Evolutionary conservation across 345 rosid genomes (phyloP), one percentile per base, ranked within the genome.

Genomic region (Cardamine resedifolia): DNA sequence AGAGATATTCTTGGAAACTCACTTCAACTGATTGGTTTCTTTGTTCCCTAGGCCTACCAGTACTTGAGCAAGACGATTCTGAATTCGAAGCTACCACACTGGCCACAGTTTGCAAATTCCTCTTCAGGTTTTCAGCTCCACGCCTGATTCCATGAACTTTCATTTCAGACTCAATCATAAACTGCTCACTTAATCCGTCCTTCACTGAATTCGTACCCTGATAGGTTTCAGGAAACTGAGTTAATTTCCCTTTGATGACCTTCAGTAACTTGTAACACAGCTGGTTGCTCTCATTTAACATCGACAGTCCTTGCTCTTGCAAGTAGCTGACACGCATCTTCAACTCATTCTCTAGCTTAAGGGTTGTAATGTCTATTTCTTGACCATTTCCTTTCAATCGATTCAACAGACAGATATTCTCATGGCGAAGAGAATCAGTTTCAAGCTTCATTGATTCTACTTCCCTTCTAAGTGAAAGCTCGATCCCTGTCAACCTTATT

Each of bases 401-500:
- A 61, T 85, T 85, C 78, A 90, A 72, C 49, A 96, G 78, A 80
- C 56, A 76, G n/a, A 96, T 83, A 78, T 96, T 92, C 81, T 96
- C 99, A 50, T 80, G 86, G 63, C 94, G 86, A 75, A 96, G 98
- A 71, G 88, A 85, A 60, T 87, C 91, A 62, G 82, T 73, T 78
- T 96, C 98, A 28, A 81, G 74, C 68, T 81, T 88, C 61, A 15
- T 64, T 67, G 86, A 79, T 83, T 90, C 96, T 15, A 83, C 38
- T 78, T 90, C 96, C 80, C 75, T 87, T 81, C 98, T 87, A 62
- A 92, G 79, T 64, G 90, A 78, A 75, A 92, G 71, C 80, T 96
- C 98, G 19, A 87, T 70, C 64, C 96, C 93, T 30, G 94, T 85
- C 80, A 92, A 76, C 85, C 99, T 84, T 84, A 86, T 52, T 79